phyloP scores from a whole-genome alignment of 2,329 filamentous ascomycete genomes.

The Penicillium sp. region DNA sequence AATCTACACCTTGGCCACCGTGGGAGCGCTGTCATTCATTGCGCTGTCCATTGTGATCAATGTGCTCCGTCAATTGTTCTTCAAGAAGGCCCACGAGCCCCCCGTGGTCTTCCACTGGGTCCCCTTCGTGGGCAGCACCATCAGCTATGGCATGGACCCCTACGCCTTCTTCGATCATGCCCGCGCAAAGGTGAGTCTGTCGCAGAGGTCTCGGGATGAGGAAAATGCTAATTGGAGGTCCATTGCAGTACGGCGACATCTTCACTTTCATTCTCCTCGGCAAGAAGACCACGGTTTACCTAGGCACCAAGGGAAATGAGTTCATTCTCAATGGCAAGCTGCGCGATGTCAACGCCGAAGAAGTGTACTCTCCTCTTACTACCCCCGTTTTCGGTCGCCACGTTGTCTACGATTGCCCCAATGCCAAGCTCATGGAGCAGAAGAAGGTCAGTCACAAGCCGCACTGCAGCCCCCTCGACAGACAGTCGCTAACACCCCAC shows the following conservation, averaged over 20 bases:
- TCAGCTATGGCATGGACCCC: slow-evolving; percentile 88
- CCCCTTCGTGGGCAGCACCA: slow-evolving; percentile 80
- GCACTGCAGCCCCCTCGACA: neutral
- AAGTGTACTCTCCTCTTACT: slow-evolving; percentile 78
- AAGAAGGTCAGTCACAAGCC: slow-evolving; percentile 67
- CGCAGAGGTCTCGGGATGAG: neutral
- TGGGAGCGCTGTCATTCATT: slow-evolving; percentile 51
- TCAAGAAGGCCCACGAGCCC: slow-evolving; percentile 79
- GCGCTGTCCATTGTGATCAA: slow-evolving; percentile 69
- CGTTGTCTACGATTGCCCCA: slow-evolving; percentile 89
- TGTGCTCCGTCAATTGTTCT: slow-evolving; percentile 74
- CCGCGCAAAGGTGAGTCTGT: slow-evolving; percentile 66
- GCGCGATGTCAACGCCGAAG: slow-evolving; percentile 86
- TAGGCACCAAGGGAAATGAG: slow-evolving; percentile 81
- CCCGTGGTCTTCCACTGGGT: slow-evolving; percentile 67
- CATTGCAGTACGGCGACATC: slow-evolving; percentile 75
- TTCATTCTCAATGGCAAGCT: slow-evolving; percentile 91
- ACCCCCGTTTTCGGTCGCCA: slow-evolving; percentile 76
- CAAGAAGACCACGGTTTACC: slow-evolving; percentile 83
- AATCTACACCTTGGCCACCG: slow-evolving; percentile 47
- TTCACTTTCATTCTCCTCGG: slow-evolving; percentile 88
- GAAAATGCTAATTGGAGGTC: slow-evolving; percentile 1
- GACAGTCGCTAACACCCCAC: slow-evolving; percentile 10
- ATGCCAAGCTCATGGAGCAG: slow-evolving; percentile 92
- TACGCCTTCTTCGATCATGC: slow-evolving; percentile 65